Evolutionary conservation across 1,284 basidiomycete genomes (phyloP), one percentile per base, ranked within the genome.

Genomic region (Fomitopsis pinicola): DNA sequence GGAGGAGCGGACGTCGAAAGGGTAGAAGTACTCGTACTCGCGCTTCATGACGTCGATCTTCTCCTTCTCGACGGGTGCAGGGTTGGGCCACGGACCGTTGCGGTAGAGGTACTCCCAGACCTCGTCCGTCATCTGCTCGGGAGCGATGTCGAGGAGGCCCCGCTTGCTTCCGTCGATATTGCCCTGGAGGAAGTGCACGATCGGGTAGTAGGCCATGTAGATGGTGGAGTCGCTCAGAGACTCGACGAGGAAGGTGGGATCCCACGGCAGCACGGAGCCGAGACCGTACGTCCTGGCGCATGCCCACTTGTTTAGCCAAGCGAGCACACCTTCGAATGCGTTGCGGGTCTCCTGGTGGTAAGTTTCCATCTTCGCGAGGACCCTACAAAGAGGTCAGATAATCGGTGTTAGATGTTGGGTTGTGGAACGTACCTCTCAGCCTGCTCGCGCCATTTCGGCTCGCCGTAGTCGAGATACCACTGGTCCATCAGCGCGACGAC

Each of bases 391-490:
- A 62, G 68, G 63, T 26, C 45, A 50, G 12, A 48, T 17, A n/a
- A 19, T 28, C 10, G 26, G 30, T 3, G 2, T 15, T 12, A 12
- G 52, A 19, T 1, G 26, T 5, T 26, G 22, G 12, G 42, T 33
- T 7, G 7, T 15, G 52, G 36, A 61, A 80, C 86, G 63, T 71
- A 92, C 94, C 84, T 88, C 75, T 95, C 91, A 7, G 95, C 88
- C 71, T 92, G 83, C 17, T 83, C 86, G 76, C 90, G 92, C 97
- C 97, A 99, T 44, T 76, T 75, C 3, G 86, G 74, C 80, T 98
- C 96, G 69, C 97, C 97, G 72, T 99, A 99, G 78, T 99, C 95
- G 73, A 99, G 80, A 78, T 99, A 99, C 96, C 97, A 99, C 77
- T 99, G 97, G 74, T 99, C 97, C 85, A 95, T 97, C 65, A 99